A percentile compares a stretch with the other conserved stretches of the same genome.
Conservation (phyloP, 2,329 filamentous ascomycete species). For the Aspergillus phoenicis region DNA sequence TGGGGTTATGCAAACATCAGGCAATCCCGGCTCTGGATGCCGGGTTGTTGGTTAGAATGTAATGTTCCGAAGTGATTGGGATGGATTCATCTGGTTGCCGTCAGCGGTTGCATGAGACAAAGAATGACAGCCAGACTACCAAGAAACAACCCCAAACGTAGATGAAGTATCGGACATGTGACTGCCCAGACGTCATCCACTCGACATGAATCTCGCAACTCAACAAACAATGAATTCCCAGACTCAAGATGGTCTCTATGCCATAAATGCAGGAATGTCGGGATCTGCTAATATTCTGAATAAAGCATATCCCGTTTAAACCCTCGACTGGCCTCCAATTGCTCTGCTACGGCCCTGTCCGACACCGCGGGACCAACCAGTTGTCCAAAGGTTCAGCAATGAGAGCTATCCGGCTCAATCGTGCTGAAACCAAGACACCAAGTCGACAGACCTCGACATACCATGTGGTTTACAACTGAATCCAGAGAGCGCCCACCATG, state of each 20-base stretch:
- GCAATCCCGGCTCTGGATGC: not conserved
- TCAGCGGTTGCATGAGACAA: not conserved
- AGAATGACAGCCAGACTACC: not conserved
- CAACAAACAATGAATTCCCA: not conserved
- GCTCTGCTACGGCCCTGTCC: not conserved
- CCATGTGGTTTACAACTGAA: not conserved
- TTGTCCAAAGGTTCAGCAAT: not conserved
- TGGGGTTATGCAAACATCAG: not conserved
- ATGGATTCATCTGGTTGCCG: not conserved
- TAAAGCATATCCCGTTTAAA: not conserved
- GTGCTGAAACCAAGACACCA: not conserved
- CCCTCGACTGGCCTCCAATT: not conserved
- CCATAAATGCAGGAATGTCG: not conserved
- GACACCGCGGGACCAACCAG: not conserved
- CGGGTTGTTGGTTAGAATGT: too few relatives aligned
- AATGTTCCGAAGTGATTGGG: not conserved
- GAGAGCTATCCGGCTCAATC: not conserved
- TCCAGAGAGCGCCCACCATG: conserved; percentile 22
- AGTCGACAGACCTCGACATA: not conserved
- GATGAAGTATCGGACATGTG: not conserved
- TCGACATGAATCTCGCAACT: not conserved
- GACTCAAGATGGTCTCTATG: not conserved
- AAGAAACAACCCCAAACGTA: not conserved
- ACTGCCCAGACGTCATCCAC: not conserved
- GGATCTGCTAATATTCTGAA: not conserved